Conservation (phyloP, 176 grass and related monocot genomes). For the Thalia dealbata region DNA sequence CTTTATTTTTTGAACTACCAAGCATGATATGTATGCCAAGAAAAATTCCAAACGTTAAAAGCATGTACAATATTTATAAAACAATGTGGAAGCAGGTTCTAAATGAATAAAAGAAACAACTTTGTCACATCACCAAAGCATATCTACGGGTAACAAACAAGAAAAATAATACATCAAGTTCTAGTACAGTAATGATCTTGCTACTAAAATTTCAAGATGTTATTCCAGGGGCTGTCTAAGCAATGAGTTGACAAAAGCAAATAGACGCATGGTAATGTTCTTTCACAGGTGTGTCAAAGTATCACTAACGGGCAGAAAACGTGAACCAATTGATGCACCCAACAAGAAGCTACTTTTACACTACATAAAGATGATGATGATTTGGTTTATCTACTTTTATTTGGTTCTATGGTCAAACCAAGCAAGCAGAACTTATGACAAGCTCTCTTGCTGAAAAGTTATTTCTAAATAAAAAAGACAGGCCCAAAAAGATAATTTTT, state of each 20-base stretch:
- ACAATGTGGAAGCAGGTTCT: background rate
- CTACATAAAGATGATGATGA: background rate
- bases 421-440: background rate
- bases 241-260: background rate
- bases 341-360: slow-evolving; percentile 2
- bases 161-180: too few relatives aligned
- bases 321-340: background rate
- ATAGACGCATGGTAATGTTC: background rate
- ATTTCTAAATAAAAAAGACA: background rate
- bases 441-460: background rate
- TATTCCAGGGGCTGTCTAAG: background rate
- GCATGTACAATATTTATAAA: background rate
- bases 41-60: background rate
- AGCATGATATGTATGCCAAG: background rate
- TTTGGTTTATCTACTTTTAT: background rate
- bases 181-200: too few relatives aligned
- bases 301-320: background rate
- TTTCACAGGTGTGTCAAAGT: background rate
- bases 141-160: background rate
- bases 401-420: background rate
- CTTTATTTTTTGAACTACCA: background rate
- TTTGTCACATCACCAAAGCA: background rate
- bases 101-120: background rate
- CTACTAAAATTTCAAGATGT: too few relatives aligned
- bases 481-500: background rate